These are phyloP conservation scores for Fusarium sp. DNA, from an alignment of 2,329 filamentous ascomycete species.

Conservation along the genomic window DNA sequence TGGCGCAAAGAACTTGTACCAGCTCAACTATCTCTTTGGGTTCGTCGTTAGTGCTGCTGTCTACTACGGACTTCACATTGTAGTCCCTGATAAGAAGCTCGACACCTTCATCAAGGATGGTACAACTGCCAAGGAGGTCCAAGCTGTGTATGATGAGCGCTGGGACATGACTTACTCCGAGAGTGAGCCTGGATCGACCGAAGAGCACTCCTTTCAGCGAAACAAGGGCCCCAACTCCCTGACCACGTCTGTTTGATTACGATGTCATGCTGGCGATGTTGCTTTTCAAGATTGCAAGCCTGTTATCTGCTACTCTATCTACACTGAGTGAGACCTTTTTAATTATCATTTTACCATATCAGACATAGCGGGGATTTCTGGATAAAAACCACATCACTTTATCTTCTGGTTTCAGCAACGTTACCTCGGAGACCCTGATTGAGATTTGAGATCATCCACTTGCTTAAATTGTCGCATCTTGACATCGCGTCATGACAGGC, in stretches of 20 bases:
- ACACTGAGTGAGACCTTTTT: neutral
- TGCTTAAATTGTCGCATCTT: neutral
- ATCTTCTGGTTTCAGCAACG: neutral
- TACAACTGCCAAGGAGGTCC: constrained; percentile 40
- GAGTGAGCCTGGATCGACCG: constrained; percentile 8
- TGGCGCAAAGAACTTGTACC: constrained; percentile 52
- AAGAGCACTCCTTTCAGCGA: constrained; percentile 15
- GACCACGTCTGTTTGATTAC: constrained; percentile 16
- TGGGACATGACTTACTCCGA: constrained; percentile 46
- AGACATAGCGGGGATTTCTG: neutral
- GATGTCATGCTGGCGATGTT: neutral
- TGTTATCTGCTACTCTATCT: neutral
- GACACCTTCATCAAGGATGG: constrained; percentile 44
- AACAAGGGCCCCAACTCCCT: constrained; percentile 14
- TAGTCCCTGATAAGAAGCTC: constrained; percentile 41
- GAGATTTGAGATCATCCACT: neutral
- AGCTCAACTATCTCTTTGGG: constrained; percentile 52
- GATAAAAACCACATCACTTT: neutral
- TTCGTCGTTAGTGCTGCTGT: constrained; percentile 48
- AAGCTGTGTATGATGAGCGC: constrained; percentile 40
- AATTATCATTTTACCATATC: neutral
- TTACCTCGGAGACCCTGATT: neutral
- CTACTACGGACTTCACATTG: constrained; percentile 45
- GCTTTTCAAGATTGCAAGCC: neutral
- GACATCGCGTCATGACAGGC: neutral